phyloP scores from a whole-genome alignment of 2,329 filamentous ascomycete species.

The Albifimbria verrucaria region DNA sequence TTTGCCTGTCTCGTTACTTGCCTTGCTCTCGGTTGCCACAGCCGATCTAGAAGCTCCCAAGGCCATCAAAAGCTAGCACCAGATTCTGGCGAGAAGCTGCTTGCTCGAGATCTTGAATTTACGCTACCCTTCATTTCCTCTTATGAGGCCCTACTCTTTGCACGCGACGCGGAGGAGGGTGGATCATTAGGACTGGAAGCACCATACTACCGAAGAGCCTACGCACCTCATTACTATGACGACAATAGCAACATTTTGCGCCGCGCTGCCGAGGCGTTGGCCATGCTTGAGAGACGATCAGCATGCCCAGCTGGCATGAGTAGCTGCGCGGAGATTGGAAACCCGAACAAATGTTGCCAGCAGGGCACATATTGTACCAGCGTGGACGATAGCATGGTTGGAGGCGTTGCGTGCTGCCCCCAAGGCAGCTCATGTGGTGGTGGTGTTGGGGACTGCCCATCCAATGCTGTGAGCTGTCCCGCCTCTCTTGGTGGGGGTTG shows the following conservation, averaged over 20 bases:
- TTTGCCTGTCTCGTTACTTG: constrained; percentile 42
- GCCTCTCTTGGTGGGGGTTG: constrained; percentile 68
- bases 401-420: constrained; percentile 74
- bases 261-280: constrained; percentile 43
- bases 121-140: constrained; percentile 20
- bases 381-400: constrained; percentile 59
- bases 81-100: constrained; percentile 71
- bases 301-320: constrained; percentile 67
- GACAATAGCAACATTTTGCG: constrained; percentile 28
- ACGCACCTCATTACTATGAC: constrained; percentile 42
- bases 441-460: constrained; percentile 57
- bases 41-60: constrained; percentile 44
- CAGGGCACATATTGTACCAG: constrained; percentile 63
- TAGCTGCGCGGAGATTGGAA: constrained; percentile 61
- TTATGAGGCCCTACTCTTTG: constrained; percentile 25
- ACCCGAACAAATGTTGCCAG: constrained; percentile 70
- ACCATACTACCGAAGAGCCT: constrained; percentile 44
- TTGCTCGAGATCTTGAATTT: constrained; percentile 62
- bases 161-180: constrained; percentile 22
- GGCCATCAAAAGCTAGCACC: constrained; percentile 70
- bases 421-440: constrained; percentile 61
- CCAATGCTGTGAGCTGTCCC: constrained; percentile 62
- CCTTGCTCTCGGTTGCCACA: constrained; percentile 37
- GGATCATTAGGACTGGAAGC: constrained; percentile 14
- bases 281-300: constrained; percentile 51